Conservation (phyloP, 1,284 basidiomycete genomes). For the Trichosporon faecale region DNA sequence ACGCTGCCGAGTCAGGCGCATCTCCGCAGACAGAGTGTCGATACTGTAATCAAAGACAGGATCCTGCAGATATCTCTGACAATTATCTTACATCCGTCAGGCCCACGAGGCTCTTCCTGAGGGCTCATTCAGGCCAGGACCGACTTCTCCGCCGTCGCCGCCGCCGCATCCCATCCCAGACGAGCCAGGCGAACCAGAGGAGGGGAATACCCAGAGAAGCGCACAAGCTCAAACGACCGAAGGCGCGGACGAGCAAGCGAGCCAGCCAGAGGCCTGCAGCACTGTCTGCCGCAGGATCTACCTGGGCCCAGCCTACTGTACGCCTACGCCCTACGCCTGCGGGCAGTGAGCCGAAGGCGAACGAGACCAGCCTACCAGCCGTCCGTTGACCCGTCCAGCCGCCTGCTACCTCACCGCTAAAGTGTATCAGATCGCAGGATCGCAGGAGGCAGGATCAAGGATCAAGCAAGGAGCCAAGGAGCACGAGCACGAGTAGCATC, state of each 20-base stretch:
- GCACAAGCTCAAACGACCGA: background rate
- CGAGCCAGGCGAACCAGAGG: background rate
- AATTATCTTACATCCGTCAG: background rate
- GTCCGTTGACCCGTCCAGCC: conserved; percentile 10
- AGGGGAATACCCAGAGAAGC: background rate
- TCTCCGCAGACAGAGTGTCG: background rate
- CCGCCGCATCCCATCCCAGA: background rate
- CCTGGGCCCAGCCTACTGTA: background rate
- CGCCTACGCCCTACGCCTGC: background rate
- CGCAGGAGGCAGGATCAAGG: background rate
- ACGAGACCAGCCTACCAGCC: conserved; percentile 1
- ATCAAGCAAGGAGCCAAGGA: background rate
- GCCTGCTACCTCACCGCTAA: background rate
- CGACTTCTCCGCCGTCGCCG: background rate
- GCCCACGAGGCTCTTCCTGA: conserved; percentile 6
- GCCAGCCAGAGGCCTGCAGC: background rate
- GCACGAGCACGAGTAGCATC: background rate
- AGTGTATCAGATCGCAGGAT: background rate
- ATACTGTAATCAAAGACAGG: background rate
- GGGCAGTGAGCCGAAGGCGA: background rate
- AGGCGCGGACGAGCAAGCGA: background rate
- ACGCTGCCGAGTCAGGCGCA: background rate
- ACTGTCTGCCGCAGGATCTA: background rate
- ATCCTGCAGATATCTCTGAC: background rate
- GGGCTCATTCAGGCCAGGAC: conserved; percentile 1